Evolutionary conservation across 495 filamentous ascomycete genomes (phyloP).

Genomic region (Tuber magnatum): DNA sequence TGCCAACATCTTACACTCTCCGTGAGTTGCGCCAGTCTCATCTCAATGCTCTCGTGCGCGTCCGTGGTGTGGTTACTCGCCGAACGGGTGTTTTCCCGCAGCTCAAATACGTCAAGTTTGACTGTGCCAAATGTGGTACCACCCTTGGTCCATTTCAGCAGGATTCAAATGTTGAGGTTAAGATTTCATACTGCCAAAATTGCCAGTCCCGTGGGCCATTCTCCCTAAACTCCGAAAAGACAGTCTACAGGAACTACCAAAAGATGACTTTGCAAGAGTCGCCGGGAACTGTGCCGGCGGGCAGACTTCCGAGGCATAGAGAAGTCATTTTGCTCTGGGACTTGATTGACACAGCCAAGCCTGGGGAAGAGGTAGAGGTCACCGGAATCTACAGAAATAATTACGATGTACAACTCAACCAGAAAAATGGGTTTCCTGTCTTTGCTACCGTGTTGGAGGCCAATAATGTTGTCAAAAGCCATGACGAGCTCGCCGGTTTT

Average conservation of each 20-base stretch:
- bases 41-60: conserved; percentile 91
- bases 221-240: conserved; percentile 93
- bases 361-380: conserved; percentile 94
- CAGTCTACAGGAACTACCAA: conserved; percentile 98
- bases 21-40: conserved; percentile 93
- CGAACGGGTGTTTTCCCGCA: conserved; percentile 98
- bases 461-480: conserved; percentile 92
- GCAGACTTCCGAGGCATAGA: conserved; percentile 86
- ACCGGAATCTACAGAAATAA: conserved; percentile 98
- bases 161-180: conserved; percentile 90
- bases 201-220: conserved; percentile 96
- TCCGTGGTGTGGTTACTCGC: conserved; percentile 90
- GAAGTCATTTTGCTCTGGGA: conserved; percentile 97
- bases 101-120: conserved; percentile 94
- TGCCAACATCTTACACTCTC: conserved; percentile 92
- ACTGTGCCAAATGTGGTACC: conserved; percentile 86
- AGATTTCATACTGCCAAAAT: conserved; percentile 92
- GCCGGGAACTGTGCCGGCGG: conserved; percentile 91
- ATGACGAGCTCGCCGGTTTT: conserved; percentile 97
- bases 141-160: conserved; percentile 95
- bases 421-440: conserved; percentile 97
- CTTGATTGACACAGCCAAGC: conserved; percentile 92
- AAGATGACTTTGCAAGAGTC: conserved; percentile 97
- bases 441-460: conserved; percentile 97
- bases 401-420: conserved; percentile 95